phyloP scores from a whole-genome alignment of 192 early-diverging fungal genomes.

The Entomortierella parvispora region DNA sequence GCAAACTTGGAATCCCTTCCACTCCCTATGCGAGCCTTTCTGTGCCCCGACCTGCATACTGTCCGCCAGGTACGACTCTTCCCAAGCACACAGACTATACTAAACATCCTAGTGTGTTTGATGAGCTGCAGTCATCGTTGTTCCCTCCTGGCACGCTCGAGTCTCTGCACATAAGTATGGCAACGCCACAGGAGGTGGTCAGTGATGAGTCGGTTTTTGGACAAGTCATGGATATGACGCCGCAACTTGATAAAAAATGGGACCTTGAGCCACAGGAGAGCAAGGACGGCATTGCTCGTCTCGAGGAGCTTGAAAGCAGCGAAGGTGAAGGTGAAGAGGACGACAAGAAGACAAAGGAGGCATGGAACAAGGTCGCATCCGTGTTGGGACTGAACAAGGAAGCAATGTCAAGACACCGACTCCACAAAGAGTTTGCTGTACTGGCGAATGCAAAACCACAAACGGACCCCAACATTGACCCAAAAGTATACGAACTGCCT shows the following conservation, averaged over 20 bases:
- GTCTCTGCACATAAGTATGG: conserved; percentile 41
- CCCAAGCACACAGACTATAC: conserved; percentile 43
- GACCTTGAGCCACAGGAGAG: not conserved
- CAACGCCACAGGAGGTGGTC: conserved; percentile 49
- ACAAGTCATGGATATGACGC: conserved; percentile 2
- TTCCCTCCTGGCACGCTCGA: conserved; percentile 45
- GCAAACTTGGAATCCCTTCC: conserved; percentile 10
- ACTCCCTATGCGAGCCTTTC: conserved; percentile 18
- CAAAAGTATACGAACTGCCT: conserved; percentile 36
- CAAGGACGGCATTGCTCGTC: not conserved
- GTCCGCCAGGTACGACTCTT: conserved; percentile 37
- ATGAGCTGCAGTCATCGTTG: conserved; percentile 44
- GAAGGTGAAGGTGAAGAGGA: not conserved
- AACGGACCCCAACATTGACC: conserved; percentile 38
- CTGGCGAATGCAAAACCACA: conserved; percentile 9
- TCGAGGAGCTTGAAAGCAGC: not conserved
- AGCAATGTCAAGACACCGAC: conserved; percentile 11
- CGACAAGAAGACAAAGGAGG: conserved; percentile 4
- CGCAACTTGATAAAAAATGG: not conserved
- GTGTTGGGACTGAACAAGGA: conserved; percentile 16
- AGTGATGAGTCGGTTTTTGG: conserved; percentile 38
- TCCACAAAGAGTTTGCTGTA: conserved; percentile 19
- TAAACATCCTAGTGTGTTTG: conserved; percentile 40
- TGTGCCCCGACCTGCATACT: conserved; percentile 27
- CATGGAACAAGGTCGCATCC: conserved; percentile 5